phyloP scores from a whole-genome alignment of 352 stramenopile genomes.

The Phytophthora cactorum region DNA sequence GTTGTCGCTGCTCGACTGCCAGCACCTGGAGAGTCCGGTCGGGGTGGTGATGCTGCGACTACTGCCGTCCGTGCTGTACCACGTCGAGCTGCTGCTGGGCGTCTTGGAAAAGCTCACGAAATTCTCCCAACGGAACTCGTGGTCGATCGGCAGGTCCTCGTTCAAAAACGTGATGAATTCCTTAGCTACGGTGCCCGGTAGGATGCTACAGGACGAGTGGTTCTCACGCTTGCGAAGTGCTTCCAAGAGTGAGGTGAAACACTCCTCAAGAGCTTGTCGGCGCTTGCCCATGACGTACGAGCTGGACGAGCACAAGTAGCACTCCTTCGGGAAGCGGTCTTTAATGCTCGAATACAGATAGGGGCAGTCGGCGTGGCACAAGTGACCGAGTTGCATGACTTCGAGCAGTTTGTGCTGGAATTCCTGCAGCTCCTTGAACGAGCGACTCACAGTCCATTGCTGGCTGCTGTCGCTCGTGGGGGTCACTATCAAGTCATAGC shows the following conservation, averaged over 20 bases:
- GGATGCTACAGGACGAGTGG: conserved; percentile 51
- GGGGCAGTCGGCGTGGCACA: conserved; percentile 53
- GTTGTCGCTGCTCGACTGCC: conserved; percentile 33
- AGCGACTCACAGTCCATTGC: conserved; percentile 47
- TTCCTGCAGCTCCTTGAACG: conserved; percentile 54
- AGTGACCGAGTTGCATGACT: conserved; percentile 60
- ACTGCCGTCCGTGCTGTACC: conserved; percentile 31
- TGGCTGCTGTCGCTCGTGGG: conserved; percentile 40
- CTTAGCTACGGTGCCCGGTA: conserved; percentile 51
- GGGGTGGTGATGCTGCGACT: conserved; percentile 29
- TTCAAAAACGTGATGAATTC: conserved; percentile 72
- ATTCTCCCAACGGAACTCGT: conserved; percentile 61
- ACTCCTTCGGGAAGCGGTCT: conserved; percentile 66
- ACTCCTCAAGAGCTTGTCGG: conserved; percentile 38
- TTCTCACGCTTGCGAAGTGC: conserved; percentile 51
- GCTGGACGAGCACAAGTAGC: conserved; percentile 52
- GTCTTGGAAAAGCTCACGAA: conserved; percentile 46
- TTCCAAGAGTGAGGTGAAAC: conserved; percentile 45
- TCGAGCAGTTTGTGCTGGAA: conserved; percentile 43
- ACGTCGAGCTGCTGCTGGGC: conserved; percentile 42
- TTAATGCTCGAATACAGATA: conserved; percentile 74
- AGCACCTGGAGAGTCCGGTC: conserved; percentile 14
- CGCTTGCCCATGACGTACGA: conserved; percentile 43
- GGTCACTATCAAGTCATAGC: conserved; percentile 53
- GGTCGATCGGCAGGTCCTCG: conserved; percentile 67